Conservation (phyloP, 495 filamentous ascomycete genomes). For the Aspergillus bridgeri region DNA sequence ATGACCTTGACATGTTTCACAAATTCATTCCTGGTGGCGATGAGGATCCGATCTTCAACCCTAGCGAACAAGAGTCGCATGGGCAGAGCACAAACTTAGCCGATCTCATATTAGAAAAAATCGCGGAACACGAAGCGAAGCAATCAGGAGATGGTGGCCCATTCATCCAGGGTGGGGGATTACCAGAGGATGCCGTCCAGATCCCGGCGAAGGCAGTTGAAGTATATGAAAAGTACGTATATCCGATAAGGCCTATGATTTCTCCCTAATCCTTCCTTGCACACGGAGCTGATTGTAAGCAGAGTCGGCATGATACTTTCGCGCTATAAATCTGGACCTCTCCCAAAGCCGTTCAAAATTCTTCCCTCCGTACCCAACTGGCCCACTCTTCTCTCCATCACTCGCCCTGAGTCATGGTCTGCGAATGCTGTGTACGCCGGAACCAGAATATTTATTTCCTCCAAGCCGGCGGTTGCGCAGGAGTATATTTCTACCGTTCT, state of each 20-base stretch:
- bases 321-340: constrained; percentile 87
- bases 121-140: constrained; percentile 82
- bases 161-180: constrained; percentile 44
- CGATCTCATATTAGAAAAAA: constrained; percentile 89
- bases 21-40: constrained; percentile 70
- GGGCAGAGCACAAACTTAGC: constrained; percentile 74
- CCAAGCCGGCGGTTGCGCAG: constrained; percentile 71
- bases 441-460: constrained; percentile 83
- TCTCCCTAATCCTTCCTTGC: not conserved
- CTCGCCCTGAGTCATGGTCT: constrained; percentile 80
- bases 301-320: constrained; percentile 86
- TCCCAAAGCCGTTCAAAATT: constrained; percentile 97
- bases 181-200: constrained; percentile 75
- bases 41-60: constrained; percentile 46
- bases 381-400: constrained; percentile 81
- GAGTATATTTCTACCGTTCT: constrained; percentile 77
- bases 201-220: constrained; percentile 89
- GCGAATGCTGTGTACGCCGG: constrained; percentile 82
- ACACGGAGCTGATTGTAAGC: constrained; percentile 16
- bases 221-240: constrained; percentile 79
- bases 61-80: constrained; percentile 43
- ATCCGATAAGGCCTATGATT: not conserved
- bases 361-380: constrained; percentile 87
- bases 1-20: constrained; percentile 85
- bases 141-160: constrained; percentile 41